phyloP scores from a whole-genome alignment of 2,329 filamentous ascomycete genomes.

The Exophiala dermatitidis region DNA sequence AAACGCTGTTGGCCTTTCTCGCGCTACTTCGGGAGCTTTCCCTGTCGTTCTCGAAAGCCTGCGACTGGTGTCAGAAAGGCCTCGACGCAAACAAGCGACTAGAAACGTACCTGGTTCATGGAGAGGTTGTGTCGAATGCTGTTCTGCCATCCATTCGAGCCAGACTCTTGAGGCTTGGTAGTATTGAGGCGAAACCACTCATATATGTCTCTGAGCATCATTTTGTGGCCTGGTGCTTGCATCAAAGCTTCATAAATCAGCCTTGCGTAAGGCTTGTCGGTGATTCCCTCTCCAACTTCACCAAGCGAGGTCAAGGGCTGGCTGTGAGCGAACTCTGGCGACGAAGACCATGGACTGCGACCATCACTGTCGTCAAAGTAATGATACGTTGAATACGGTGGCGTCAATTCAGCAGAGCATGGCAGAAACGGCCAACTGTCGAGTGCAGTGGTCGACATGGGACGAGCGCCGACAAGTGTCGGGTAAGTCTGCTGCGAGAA shows the following conservation, averaged over 20 bases:
- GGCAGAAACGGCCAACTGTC: slow-evolving; percentile 1
- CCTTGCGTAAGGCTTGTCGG: slow-evolving; percentile 67
- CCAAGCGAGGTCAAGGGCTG: slow-evolving; percentile 2
- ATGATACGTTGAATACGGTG: slow-evolving; percentile 7
- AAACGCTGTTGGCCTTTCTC: slow-evolving; percentile 63
- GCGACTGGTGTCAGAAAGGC: slow-evolving; percentile 7
- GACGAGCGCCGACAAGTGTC: neutral
- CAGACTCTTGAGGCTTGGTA: slow-evolving; percentile 57
- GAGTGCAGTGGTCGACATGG: neutral
- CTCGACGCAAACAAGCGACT: neutral
- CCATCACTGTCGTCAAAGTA: slow-evolving; percentile 10
- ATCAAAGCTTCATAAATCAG: slow-evolving; percentile 72
- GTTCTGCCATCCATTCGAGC: slow-evolving; percentile 79
- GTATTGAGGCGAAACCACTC: slow-evolving; percentile 82
- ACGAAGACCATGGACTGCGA: slow-evolving; percentile 15
- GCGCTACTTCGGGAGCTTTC: slow-evolving; percentile 44
- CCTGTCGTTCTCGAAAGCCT: slow-evolving; percentile 34
- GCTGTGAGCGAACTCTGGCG: slow-evolving; percentile 11
- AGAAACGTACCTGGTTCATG: slow-evolving; percentile 74
- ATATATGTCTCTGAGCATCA: slow-evolving; percentile 83
- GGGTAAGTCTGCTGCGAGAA: slow-evolving; percentile 1
- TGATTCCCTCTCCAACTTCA: slow-evolving; percentile 30
- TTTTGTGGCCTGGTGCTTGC: slow-evolving; percentile 56
- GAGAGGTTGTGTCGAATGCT: slow-evolving; percentile 92
- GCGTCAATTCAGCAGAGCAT: slow-evolving; percentile 1